phyloP scores from a whole-genome alignment of 225 moss, liverwort and hornwort species.

The Anthoceros angustus region DNA sequence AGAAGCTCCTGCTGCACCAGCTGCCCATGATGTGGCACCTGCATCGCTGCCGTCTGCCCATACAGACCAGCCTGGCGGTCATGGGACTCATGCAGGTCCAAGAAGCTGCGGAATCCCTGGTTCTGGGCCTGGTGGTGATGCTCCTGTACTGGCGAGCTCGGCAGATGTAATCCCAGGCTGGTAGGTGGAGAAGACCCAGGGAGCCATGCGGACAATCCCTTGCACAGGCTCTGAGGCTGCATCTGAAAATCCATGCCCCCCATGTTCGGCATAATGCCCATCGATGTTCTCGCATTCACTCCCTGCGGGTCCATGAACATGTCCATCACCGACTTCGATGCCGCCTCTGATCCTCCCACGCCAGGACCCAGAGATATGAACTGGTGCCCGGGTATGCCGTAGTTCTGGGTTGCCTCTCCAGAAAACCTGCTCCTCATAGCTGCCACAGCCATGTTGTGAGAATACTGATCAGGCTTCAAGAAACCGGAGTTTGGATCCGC shows the following conservation, averaged over 20 bases:
- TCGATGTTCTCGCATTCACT: neutral
- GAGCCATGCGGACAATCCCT: neutral
- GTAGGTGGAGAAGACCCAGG: neutral
- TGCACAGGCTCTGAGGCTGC: neutral
- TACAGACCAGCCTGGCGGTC: neutral
- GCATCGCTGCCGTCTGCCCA: neutral
- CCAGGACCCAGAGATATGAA: neutral
- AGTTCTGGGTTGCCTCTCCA: neutral
- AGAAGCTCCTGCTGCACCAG: neutral
- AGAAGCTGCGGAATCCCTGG: too few species aligned
- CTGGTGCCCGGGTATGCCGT: neutral
- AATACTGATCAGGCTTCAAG: neutral
- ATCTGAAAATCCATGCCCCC: neutral
- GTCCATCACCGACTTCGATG: neutral
- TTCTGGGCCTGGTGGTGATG: neutral
- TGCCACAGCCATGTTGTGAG: neutral
- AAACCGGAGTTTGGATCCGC: neutral
- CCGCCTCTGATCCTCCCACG: neutral
- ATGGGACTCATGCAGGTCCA: neutral
- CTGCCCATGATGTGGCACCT: neutral
- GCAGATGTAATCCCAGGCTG: neutral
- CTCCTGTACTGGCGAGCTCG: neutral
- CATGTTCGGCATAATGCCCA: neutral
- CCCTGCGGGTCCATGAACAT: neutral
- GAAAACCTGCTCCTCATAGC: slow-evolving; percentile 5